Conservation (phyloP, 2,329 filamentous ascomycete genomes). For the Phialemonium atrogriseum region DNA sequence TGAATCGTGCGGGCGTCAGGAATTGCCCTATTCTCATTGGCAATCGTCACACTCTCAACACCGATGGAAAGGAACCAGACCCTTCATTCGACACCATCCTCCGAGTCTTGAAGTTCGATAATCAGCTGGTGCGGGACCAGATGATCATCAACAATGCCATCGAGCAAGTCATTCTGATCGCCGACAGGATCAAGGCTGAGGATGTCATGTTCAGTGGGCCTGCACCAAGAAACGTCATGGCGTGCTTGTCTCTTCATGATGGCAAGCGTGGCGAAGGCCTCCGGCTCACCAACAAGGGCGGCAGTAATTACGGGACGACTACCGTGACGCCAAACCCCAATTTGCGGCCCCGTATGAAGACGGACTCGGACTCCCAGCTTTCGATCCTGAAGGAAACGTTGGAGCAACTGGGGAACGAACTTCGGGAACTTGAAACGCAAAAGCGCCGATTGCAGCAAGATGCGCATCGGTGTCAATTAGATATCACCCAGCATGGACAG, state of each 20-base stretch:
- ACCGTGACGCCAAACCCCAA: constrained; percentile 36
- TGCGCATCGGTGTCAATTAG: constrained; percentile 38
- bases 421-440: constrained; percentile 41
- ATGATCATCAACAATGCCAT: constrained; percentile 76
- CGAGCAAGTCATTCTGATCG: constrained; percentile 76
- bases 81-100: constrained; percentile 66
- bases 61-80: constrained; percentile 65
- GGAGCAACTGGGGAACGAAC: constrained; percentile 45
- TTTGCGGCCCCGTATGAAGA: constrained; percentile 65
- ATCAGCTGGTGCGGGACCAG: constrained; percentile 68
- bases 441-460: constrained; percentile 37
- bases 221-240: constrained; percentile 60
- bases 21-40: constrained; percentile 57
- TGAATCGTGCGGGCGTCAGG: constrained; percentile 45
- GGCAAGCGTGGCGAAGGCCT: constrained; percentile 50
- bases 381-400: constrained; percentile 39
- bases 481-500: constrained; percentile 27
- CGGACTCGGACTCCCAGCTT: constrained; percentile 63
- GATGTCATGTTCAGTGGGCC: constrained; percentile 57
- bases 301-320: constrained; percentile 23
- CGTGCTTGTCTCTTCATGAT: constrained; percentile 64
- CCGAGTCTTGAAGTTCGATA: constrained; percentile 72
- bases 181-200: constrained; percentile 57
- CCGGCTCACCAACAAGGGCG: constrained; percentile 40
- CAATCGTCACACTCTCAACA: constrained; percentile 46